Evolutionary conservation across 2,329 filamentous ascomycete species (phyloP).

Genomic region (Bipolaris gigantea): DNA sequence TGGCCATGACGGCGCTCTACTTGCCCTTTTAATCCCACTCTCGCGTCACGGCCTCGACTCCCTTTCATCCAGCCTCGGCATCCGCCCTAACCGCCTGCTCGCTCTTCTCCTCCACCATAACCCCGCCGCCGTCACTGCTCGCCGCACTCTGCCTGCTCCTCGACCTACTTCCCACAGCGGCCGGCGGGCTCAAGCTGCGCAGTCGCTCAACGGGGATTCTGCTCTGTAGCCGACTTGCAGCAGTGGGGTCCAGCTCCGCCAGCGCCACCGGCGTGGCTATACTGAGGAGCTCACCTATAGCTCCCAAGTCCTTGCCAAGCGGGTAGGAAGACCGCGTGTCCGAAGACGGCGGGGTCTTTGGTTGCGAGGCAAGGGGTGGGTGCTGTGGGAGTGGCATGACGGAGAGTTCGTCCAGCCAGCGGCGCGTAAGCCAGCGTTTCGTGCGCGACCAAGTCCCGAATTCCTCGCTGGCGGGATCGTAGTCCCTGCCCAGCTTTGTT

Average conservation of each 20-base stretch:
- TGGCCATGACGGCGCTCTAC: too few relatives aligned
- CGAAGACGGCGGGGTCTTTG: neutral
- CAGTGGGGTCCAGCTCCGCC: slow-evolving; percentile 43
- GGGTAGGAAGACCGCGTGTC: neutral
- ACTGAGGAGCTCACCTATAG: slow-evolving; percentile 39
- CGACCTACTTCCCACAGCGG: neutral
- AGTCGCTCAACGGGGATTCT: slow-evolving; percentile 22
- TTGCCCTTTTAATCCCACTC: neutral
- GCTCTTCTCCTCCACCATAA: slow-evolving; percentile 49
- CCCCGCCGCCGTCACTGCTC: slow-evolving; percentile 36
- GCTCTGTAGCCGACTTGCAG: slow-evolving; percentile 32
- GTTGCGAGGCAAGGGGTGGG: neutral
- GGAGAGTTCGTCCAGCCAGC: slow-evolving; percentile 47
- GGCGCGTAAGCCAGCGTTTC: slow-evolving; percentile 45
- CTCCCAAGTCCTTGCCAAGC: slow-evolving; percentile 27
- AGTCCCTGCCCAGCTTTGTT: slow-evolving; percentile 42
- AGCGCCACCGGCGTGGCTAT: slow-evolving; percentile 42
- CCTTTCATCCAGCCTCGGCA: neutral
- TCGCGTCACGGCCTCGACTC: neutral
- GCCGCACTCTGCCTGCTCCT: slow-evolving; percentile 20
- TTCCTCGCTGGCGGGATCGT: slow-evolving; percentile 42
- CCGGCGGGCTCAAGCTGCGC: slow-evolving; percentile 40
- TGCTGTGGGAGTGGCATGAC: slow-evolving; percentile 19
- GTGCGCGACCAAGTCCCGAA: slow-evolving; percentile 45
- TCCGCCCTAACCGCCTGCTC: neutral